Conservation (phyloP, 257 asterid genomes). For the Solanum sejunctum region DNA sequence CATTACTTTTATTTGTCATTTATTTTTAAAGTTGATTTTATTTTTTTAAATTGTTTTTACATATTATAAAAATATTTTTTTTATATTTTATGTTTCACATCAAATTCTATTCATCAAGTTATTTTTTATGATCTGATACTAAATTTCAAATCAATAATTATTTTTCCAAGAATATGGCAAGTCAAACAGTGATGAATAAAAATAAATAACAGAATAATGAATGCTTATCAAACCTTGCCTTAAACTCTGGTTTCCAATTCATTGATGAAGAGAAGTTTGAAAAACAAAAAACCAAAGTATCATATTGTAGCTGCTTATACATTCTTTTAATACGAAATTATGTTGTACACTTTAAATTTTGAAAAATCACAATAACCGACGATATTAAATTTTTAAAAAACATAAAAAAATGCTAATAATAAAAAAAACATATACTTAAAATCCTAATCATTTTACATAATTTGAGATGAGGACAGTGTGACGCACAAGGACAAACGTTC, state of each 20-base stretch:
- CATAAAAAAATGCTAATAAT: fast-evolving
- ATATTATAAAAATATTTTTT: too few species aligned
- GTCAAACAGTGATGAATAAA: too few species aligned
- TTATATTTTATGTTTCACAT: too few species aligned
- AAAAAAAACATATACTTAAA: fast-evolving
- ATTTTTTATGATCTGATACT: too few species aligned
- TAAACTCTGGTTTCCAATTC: neutral
- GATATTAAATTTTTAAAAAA: neutral
- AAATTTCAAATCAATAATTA: too few species aligned
- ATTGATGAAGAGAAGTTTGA: neutral
- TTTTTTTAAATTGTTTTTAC: too few species aligned
- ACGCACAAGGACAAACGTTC: neutral
- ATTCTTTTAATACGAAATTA: neutral
- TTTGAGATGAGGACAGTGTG: neutral
- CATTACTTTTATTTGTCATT: too few species aligned
- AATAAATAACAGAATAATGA: neutral
- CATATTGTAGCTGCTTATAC: neutral
- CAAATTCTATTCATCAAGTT: too few species aligned
- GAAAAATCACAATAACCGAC: neutral
- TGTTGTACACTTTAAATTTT: neutral
- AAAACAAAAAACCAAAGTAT: neutral
- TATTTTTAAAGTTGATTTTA: too few species aligned
- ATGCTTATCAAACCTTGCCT: neutral
- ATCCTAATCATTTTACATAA: neutral
- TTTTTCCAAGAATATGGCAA: too few species aligned